Conservation (phyloP, 257 asterid species). For the Solanum chmielewskii region DNA sequence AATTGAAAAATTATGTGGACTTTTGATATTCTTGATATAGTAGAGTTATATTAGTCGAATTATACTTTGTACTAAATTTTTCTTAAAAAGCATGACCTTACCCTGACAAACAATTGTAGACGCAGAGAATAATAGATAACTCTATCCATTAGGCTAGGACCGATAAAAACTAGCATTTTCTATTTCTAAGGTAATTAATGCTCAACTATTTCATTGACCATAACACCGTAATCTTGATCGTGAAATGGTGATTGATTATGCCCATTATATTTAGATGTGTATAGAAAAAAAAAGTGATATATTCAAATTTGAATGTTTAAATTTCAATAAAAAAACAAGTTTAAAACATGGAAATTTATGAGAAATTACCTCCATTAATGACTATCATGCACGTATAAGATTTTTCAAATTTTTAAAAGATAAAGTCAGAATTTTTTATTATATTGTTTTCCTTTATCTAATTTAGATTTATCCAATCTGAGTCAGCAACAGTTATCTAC, state of each 20-base stretch:
- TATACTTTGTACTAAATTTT: too few relatives aligned
- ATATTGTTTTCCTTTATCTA: neutral
- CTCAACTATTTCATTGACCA: too few relatives aligned
- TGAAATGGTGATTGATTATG: neutral
- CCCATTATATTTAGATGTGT: neutral
- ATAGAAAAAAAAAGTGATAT: neutral
- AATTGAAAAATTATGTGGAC: too few relatives aligned
- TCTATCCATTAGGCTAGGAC: neutral
- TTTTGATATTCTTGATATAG: too few relatives aligned
- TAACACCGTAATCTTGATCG: too few relatives aligned
- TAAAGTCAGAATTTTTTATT: neutral
- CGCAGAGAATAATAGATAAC: accelerated
- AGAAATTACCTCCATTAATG: neutral
- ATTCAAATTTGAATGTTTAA: neutral
- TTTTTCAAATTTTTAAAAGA: neutral
- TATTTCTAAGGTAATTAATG: too few relatives aligned
- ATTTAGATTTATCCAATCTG: neutral
- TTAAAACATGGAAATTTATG: neutral
- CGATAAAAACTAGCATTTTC: too few relatives aligned
- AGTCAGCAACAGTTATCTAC: neutral
- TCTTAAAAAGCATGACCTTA: too few relatives aligned
- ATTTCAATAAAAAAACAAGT: neutral
- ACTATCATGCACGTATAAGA: neutral
- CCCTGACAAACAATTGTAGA: too few relatives aligned
- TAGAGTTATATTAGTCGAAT: too few relatives aligned